These are phyloP conservation scores for Picochlorum sp. DNA, from an alignment of 139 green algal genomes.

Conservation along the genomic window DNA sequence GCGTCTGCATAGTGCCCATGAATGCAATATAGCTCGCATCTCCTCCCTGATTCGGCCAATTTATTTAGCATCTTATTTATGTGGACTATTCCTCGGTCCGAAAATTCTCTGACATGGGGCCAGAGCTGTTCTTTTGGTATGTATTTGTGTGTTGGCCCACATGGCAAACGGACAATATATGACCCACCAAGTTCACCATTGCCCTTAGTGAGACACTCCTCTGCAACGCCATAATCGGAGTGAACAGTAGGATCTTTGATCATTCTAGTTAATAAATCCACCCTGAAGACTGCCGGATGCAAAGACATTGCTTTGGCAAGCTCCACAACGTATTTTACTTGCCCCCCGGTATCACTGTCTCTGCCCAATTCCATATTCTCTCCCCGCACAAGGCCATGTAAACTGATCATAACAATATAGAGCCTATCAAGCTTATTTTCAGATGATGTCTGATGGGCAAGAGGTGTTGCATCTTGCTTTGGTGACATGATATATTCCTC, in stretches of 20 bases:
- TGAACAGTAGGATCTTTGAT: constrained; percentile 62
- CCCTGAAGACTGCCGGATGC: constrained; percentile 81
- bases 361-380: constrained; percentile 87
- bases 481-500: constrained; percentile 20
- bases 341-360: constrained; percentile 85
- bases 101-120: constrained; percentile 87
- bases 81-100: constrained; percentile 66
- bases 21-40: constrained; percentile 60
- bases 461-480: constrained; percentile 11
- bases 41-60: constrained; percentile 41
- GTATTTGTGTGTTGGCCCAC: constrained; percentile 61
- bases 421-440: constrained; percentile 35
- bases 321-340: constrained; percentile 92
- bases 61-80: constrained; percentile 40
- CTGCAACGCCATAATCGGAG: constrained; percentile 49
- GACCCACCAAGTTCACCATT: constrained; percentile 54
- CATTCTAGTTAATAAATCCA: constrained; percentile 87
- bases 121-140: constrained; percentile 84
- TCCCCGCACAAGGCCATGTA: constrained; percentile 86
- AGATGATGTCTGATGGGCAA: background rate
- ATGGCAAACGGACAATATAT: constrained; percentile 84
- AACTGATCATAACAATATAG: constrained; percentile 76
- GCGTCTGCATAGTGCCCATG: constrained; percentile 84
- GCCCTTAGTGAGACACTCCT: constrained; percentile 60
- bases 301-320: constrained; percentile 72